phyloP scores from a whole-genome alignment of 768 basidiomycete genomes.

The Russula virescens region DNA sequence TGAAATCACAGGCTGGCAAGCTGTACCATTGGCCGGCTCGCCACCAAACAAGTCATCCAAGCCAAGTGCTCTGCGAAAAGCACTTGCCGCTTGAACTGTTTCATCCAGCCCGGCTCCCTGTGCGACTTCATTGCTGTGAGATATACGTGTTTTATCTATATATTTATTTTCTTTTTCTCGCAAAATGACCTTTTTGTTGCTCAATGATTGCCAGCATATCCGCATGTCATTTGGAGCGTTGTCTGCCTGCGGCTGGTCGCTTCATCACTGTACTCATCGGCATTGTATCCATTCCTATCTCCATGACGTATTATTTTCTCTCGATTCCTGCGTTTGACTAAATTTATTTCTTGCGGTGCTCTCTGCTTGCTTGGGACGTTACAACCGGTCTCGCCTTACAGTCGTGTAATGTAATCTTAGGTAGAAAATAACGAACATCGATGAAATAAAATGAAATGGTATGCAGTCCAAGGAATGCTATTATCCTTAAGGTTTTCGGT shows the following conservation, averaged over 20 bases:
- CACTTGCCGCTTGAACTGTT: slow-evolving; percentile 26
- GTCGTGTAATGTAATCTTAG: slow-evolving; percentile 26
- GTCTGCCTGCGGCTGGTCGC: slow-evolving; percentile 22
- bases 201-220: slow-evolving; percentile 21
- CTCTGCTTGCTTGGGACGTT: slow-evolving; percentile 20
- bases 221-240: slow-evolving; percentile 23
- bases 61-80: slow-evolving; percentile 25
- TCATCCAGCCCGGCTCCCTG: slow-evolving; percentile 4
- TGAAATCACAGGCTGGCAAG: slow-evolving; percentile 36
- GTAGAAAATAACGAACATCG: slow-evolving; percentile 26
- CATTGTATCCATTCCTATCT: slow-evolving; percentile 25
- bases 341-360: slow-evolving; percentile 25
- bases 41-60: slow-evolving; percentile 26
- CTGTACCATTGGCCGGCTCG: slow-evolving; percentile 30
- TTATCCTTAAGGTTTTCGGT: slow-evolving; percentile 1
- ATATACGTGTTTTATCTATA: slow-evolving; percentile 25
- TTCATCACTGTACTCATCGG: slow-evolving; percentile 25
- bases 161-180: slow-evolving; percentile 22
- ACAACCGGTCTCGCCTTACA: slow-evolving; percentile 20
- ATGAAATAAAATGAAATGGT: slow-evolving; percentile 10
- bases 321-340: slow-evolving; percentile 18
- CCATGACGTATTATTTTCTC: slow-evolving; percentile 24
- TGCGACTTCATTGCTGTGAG: slow-evolving; percentile 12
- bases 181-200: slow-evolving; percentile 22
- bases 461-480: background rate